Base-by-base conservation (phyloP, 2,329 filamentous ascomycete genomes). In the Botrytis paeoniae region DNA sequence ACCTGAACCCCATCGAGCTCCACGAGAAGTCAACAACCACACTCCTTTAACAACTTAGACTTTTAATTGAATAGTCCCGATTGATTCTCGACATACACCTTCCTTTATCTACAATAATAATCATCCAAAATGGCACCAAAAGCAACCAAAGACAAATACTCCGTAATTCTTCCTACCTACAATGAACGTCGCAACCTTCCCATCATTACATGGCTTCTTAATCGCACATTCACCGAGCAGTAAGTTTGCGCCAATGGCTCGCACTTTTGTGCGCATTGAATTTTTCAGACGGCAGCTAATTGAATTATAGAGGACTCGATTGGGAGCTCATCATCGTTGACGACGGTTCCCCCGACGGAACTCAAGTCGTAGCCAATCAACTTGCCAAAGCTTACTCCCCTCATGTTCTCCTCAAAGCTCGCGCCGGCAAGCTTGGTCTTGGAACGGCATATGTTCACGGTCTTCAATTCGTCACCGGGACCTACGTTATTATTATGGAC, bases 401-500 rank as follows among this genome's bases (percentile, higher is more conserved):
- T 63, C 93, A 92, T 83, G 91, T 99, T 81, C 81, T 93, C 78
- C 91, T 99, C 77, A 93, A 96, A 84, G 89, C 94, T 37, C 95
- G 97, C 80, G 89, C 93, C 60, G 97, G 97, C 81, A 99, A 80
- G 57, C 74, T 79, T 22, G 78, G 79, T 43, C 70, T 80, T 1
- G 79, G 79, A 69, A 80, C 79, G 25, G 79, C 79, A 48, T 80
- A 80, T 54, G 75, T 79, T 32, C 78, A 80, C 59, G 79, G 78
- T 64, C 74, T 99, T 74, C 89, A 97, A 82, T 98, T 93, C 82
- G 92, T 88, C 37, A 94, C 91, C 35, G 96, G 96, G 80, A 98
- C 97, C 88, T 98, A 91, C 81, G 93, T 99, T 82, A 93, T 99
- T 86, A 99, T 99, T 88, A 99, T 99, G 96, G 96, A 99, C 86